These are phyloP conservation scores for Penicillium cosmopolitanum DNA, from an alignment of 495 filamentous ascomycete genomes.

Conservation along the genomic window DNA sequence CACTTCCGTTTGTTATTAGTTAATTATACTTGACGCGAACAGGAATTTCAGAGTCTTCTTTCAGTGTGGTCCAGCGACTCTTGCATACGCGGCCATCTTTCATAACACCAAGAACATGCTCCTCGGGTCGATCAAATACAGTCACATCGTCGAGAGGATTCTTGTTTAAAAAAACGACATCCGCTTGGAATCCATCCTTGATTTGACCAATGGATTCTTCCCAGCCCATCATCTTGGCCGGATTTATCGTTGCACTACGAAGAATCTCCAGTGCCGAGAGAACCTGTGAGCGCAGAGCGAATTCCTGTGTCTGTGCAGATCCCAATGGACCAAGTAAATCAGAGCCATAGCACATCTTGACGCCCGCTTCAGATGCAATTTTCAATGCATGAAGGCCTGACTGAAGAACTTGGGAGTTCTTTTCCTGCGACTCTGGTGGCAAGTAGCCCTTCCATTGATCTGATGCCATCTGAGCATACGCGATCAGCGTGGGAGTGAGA, in stretches of 20 bases:
- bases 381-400: slow-evolving; percentile 48
- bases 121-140: slow-evolving; percentile 49
- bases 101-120: slow-evolving; percentile 50
- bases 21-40: slow-evolving; percentile 27
- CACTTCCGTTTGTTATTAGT: neutral
- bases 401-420: slow-evolving; percentile 51
- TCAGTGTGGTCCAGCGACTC: slow-evolving; percentile 46
- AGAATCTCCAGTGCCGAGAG: slow-evolving; percentile 47
- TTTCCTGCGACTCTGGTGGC: slow-evolving; percentile 41
- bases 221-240: slow-evolving; percentile 49
- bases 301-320: slow-evolving; percentile 53
- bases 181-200: slow-evolving; percentile 43
- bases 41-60: slow-evolving; percentile 34
- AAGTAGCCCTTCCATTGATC: slow-evolving; percentile 47
- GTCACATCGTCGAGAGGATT: slow-evolving; percentile 58
- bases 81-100: slow-evolving; percentile 52
- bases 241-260: slow-evolving; percentile 55
- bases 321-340: slow-evolving; percentile 55
- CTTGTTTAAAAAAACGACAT: slow-evolving; percentile 45
- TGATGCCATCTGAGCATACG: slow-evolving; percentile 53
- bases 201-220: slow-evolving; percentile 49
- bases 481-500: slow-evolving; percentile 57
- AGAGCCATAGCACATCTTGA: slow-evolving; percentile 58
- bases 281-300: slow-evolving; percentile 47
- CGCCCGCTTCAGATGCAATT: slow-evolving; percentile 49